phyloP scores from a whole-genome alignment of 441 rosid species.

The Adansonia madagascariensis region DNA sequence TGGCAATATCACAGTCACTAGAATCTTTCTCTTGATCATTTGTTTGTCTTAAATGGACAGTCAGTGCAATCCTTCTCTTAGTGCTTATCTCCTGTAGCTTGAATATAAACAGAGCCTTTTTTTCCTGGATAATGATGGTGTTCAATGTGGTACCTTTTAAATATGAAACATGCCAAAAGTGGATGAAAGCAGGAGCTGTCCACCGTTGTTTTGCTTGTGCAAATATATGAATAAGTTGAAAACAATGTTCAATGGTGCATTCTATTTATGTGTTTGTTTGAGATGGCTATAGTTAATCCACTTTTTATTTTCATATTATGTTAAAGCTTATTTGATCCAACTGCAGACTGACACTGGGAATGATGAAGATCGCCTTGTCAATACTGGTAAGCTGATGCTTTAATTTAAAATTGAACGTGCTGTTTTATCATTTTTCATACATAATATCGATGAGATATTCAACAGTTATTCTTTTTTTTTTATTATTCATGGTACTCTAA shows the following conservation, averaged over 20 bases:
- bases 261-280: slow-evolving; percentile 6
- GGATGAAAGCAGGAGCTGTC: background rate
- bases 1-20: background rate
- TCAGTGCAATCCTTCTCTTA: slow-evolving; percentile 5
- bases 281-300: background rate
- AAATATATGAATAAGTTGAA: slow-evolving; percentile 12
- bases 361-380: slow-evolving; percentile 7
- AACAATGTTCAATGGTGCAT: background rate
- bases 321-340: slow-evolving; percentile 16
- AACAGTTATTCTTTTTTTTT: slow-evolving; percentile 8
- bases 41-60: background rate
- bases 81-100: background rate
- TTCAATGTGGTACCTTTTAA: background rate
- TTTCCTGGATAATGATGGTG: background rate
- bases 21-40: slow-evolving; percentile 9
- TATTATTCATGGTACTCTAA: slow-evolving; percentile 20
- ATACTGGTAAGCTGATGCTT: slow-evolving; percentile 30
- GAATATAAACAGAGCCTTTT: background rate
- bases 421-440: slow-evolving; percentile 15
- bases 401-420: slow-evolving; percentile 5
- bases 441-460: slow-evolving; percentile 3
- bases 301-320: slow-evolving; percentile 8
- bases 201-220: background rate
- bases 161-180: slow-evolving; percentile 15
- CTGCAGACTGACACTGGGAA: slow-evolving; percentile 26